Evolutionary conservation across 2,329 filamentous ascomycete species (phyloP).

Genomic region (Camptophora hylomeconis): DNA sequence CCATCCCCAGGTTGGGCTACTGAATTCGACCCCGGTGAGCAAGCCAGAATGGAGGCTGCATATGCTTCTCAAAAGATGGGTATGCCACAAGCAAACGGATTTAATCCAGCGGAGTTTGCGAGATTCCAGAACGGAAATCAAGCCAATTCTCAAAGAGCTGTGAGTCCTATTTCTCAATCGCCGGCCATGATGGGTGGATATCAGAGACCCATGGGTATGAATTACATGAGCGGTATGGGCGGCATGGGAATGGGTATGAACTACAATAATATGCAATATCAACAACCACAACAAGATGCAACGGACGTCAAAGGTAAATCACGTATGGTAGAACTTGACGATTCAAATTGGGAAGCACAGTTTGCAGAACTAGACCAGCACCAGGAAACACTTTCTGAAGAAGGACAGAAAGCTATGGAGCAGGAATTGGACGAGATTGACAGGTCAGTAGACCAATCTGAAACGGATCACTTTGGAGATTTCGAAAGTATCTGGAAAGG

Average conservation of each 20-base stretch:
- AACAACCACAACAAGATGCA: constrained; percentile 25
- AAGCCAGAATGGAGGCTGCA: constrained; percentile 59
- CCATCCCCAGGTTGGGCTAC: constrained; percentile 49
- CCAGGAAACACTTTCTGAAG: constrained; percentile 40
- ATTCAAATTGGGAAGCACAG: constrained; percentile 90
- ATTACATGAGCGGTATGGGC: constrained; percentile 38
- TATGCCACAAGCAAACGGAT: constrained; percentile 39
- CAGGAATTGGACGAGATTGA: constrained; percentile 82
- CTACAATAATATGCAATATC: constrained; percentile 37
- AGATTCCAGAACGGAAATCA: constrained; percentile 54
- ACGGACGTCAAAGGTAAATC: constrained; percentile 70
- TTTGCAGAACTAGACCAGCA: constrained; percentile 58
- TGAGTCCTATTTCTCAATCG: constrained; percentile 40
- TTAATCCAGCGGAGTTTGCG: constrained; percentile 75
- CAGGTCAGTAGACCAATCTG: constrained; percentile 55
- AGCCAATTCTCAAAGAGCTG: constrained; percentile 34
- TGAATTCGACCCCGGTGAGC: constrained; percentile 49
- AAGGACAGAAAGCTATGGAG: constrained; percentile 66
- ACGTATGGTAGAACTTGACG: constrained; percentile 77
- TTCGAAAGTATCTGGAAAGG: constrained; percentile 64
- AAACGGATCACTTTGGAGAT: constrained; percentile 66
- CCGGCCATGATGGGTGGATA: constrained; percentile 45
- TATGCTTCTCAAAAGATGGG: constrained; percentile 33
- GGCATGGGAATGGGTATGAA: constrained; percentile 34
- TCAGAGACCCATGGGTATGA: constrained; percentile 33